Conservation (phyloP, 306 rosid genomes). For the Inga laurina region DNA sequence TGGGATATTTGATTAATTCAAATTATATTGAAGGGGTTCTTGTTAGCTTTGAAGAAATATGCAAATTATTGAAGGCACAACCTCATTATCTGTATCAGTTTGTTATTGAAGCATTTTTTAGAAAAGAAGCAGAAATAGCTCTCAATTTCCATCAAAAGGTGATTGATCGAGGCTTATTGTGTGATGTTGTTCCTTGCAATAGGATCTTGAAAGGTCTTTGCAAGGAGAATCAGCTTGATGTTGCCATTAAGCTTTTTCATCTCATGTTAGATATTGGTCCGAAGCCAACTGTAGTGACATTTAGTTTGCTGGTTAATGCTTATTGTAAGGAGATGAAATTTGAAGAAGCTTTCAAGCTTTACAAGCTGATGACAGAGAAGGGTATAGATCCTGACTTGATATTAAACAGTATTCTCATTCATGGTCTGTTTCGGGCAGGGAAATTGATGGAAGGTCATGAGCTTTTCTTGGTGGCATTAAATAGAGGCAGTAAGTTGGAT, state of each 20-base stretch:
- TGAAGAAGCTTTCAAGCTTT: conserved; percentile 33
- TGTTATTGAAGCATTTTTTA: conserved; percentile 25
- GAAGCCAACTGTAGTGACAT: conserved; percentile 31
- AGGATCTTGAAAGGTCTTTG: conserved; percentile 11
- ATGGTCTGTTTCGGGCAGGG: conserved; percentile 32
- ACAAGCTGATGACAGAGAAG: conserved; percentile 29
- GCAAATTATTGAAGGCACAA: conserved; percentile 19
- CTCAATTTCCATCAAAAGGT: conserved; percentile 27
- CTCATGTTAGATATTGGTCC: conserved; percentile 27
- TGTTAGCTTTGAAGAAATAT: conserved; percentile 12
- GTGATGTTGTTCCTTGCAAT: conserved; percentile 26
- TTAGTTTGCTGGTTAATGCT: conserved; percentile 26
- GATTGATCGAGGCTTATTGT: conserved; percentile 22
- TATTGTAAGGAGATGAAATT: conserved; percentile 32
- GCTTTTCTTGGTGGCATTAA: conserved; percentile 25
- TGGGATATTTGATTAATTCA: conserved; percentile 25
- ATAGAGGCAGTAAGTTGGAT: conserved; percentile 29
- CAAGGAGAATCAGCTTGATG: background rate
- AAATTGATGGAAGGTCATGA: conserved; percentile 29
- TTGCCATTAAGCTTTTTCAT: conserved; percentile 14
- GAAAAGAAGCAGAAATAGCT: conserved; percentile 21
- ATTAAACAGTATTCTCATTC: conserved; percentile 30
- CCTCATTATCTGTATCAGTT: conserved; percentile 11
- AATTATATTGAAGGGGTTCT: conserved; percentile 18
- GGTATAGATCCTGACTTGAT: conserved; percentile 34